Percentiles rank a stretch among this genome's conserved stretches.
These are phyloP conservation scores for Moringa oleifera DNA, from an alignment of 345 rosid genomes.

Conservation along the genomic window DNA sequence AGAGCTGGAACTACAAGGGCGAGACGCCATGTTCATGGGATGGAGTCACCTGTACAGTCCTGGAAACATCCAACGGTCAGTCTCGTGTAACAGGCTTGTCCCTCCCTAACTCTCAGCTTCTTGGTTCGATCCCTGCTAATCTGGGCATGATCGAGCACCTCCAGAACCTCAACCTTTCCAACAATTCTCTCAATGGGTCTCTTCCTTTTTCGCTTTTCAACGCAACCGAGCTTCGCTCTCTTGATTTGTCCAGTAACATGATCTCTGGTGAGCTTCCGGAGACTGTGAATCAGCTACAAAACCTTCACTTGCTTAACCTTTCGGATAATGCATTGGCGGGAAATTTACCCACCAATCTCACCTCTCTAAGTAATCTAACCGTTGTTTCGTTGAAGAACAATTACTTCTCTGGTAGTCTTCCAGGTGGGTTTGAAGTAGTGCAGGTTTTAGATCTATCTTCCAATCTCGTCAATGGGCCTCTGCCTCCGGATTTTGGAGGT, in stretches of 20 bases:
- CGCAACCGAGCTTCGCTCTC: constrained; percentile 50
- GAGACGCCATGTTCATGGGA: constrained; percentile 77
- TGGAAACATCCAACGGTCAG: constrained; percentile 15
- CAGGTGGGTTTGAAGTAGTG: constrained; percentile 44
- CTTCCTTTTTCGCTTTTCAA: constrained; percentile 56
- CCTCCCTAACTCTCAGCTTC: constrained; percentile 59
- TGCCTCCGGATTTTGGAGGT: constrained; percentile 72
- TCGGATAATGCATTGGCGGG: constrained; percentile 76
- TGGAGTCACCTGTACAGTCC: constrained; percentile 57
- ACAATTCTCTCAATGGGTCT: constrained; percentile 77
- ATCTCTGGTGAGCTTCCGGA: constrained; percentile 58
- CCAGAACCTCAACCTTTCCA: constrained; percentile 62
- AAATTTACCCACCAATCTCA: constrained; percentile 41
- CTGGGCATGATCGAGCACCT: constrained; percentile 53
- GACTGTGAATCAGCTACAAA: constrained; percentile 34
- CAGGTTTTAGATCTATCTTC: constrained; percentile 72
- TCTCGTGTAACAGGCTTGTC: constrained; percentile 53
- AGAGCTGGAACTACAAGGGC: constrained; percentile 55
- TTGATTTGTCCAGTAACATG: constrained; percentile 68
- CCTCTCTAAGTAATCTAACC: constrained; percentile 36
- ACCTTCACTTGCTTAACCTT: constrained; percentile 52
- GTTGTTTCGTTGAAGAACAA: constrained; percentile 55
- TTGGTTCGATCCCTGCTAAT: constrained; percentile 69
- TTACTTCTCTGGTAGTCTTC: constrained; percentile 51
- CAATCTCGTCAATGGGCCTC: constrained; percentile 63